phyloP scores from a whole-genome alignment of 1,284 basidiomycete species.

The Xerocomus minutiporus region DNA sequence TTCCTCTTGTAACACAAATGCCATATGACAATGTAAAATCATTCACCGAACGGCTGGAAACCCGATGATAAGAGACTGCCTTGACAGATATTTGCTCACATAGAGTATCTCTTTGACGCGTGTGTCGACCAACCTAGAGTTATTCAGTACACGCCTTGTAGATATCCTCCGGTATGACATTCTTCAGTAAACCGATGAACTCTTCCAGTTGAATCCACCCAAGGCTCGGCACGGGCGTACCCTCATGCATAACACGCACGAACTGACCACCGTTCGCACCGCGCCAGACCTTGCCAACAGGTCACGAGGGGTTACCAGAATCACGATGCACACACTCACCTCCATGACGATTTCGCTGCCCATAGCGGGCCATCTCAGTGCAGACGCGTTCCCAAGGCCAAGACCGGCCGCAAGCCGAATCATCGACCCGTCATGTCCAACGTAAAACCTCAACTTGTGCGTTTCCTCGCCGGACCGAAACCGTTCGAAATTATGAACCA shows the following conservation, averaged over 20 bases:
- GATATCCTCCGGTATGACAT: constrained; percentile 38
- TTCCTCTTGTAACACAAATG: not conserved
- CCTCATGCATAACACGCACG: constrained; percentile 48
- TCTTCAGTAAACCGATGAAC: constrained; percentile 37
- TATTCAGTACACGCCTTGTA: constrained; percentile 21
- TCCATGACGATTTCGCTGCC: constrained; percentile 51
- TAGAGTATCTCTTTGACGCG: too few relatives aligned
- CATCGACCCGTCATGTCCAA: constrained; percentile 51
- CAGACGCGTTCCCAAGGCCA: constrained; percentile 36
- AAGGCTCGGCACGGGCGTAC: constrained; percentile 37
- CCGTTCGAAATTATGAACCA: constrained; percentile 31
- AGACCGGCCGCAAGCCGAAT: constrained; percentile 46
- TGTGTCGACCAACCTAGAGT: not conserved
- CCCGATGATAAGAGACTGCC: too few relatives aligned
- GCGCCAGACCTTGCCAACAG: constrained; percentile 40
- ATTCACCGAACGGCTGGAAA: not conserved
- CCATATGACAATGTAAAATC: not conserved
- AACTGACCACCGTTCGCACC: constrained; percentile 25
- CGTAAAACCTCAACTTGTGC: constrained; percentile 41
- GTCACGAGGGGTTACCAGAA: not conserved
- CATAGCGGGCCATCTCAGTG: constrained; percentile 48
- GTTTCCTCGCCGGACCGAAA: constrained; percentile 31
- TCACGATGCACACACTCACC: constrained; percentile 28
- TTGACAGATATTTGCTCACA: too few relatives aligned
- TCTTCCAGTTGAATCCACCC: constrained; percentile 37